A percentile compares a stretch with the other conserved stretches of the same genome.
phyloP scores from a whole-genome alignment of 2,329 filamentous ascomycete genomes.

The Trichoderma asperellum region DNA sequence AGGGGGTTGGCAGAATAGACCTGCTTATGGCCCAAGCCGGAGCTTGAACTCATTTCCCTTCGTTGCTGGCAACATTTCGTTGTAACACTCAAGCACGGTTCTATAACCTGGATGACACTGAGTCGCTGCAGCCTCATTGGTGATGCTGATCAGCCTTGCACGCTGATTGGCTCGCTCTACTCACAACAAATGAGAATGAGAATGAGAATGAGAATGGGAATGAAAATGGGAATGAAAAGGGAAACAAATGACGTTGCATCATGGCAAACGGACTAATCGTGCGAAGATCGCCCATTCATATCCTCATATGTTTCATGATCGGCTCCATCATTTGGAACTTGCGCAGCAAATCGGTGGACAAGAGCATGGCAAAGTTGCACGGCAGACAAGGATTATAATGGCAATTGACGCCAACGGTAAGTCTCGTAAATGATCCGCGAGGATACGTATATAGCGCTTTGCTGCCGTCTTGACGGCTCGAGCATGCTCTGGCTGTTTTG shows the following conservation, averaged over 20 bases:
- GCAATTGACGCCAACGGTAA: conserved; percentile 15
- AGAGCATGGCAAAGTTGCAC: conserved; percentile 15
- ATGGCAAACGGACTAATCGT: background rate
- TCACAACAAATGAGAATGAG: background rate
- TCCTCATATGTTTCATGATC: conserved; percentile 3
- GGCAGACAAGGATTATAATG: conserved; percentile 9
- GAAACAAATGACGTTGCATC: background rate
- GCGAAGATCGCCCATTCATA: conserved; percentile 1
- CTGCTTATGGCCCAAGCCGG: background rate
- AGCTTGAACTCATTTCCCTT: background rate
- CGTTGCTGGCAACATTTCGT: background rate
- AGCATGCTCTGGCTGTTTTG: conserved; percentile 11
- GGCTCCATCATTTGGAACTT: background rate
- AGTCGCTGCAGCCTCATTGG: background rate
- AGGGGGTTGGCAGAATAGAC: background rate
- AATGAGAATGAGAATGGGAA: background rate
- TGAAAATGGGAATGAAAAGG: background rate
- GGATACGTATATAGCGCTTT: conserved; percentile 45
- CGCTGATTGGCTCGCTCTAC: background rate
- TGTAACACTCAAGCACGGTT: background rate
- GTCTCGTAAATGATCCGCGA: conserved; percentile 44
- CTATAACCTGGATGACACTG: background rate
- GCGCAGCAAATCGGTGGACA: conserved; percentile 9
- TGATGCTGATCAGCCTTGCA: background rate
- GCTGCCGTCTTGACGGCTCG: conserved; percentile 12